Percentiles rank a stretch among this genome's conserved stretches.
Conservation (phyloP, 768 basidiomycete species). For the Pleurotus tuber-regium region DNA sequence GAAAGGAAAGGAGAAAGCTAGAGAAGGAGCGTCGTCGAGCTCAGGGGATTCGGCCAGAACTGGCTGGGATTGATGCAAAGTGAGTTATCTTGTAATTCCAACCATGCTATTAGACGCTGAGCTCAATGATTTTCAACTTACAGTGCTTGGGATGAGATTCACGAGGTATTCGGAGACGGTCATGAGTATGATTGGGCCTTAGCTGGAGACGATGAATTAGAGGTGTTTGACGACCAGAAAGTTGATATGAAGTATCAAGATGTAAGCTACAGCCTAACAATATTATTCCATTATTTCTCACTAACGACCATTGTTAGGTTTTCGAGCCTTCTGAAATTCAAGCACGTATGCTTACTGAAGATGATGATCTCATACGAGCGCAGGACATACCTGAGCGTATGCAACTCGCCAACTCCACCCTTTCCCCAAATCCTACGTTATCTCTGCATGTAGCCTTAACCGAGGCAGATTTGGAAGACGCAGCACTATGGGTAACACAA, state of each 20-base stretch:
- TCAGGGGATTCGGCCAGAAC: conserved; percentile 61
- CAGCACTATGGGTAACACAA: conserved; percentile 85
- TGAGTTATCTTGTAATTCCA: conserved; percentile 38
- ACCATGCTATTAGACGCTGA: no score
- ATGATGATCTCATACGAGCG: conserved; percentile 88
- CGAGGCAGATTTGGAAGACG: conserved; percentile 72
- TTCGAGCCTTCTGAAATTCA: conserved; percentile 98
- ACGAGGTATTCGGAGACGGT: conserved; percentile 95
- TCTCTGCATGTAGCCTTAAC: conserved; percentile 62
- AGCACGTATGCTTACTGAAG: conserved; percentile 84
- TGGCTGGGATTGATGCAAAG: conserved; percentile 82
- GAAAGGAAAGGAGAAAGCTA: conserved; percentile 60
- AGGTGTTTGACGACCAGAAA: conserved; percentile 50
- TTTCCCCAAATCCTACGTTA: conserved; percentile 64
- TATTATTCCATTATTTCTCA: conserved; percentile 12
- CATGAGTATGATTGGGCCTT: conserved; percentile 96
- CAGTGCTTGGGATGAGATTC: conserved; percentile 94
- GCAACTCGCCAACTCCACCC: conserved; percentile 84
- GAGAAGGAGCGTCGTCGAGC: conserved; percentile 69
- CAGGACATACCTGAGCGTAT: conserved; percentile 94
- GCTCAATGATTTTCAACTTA: no score
- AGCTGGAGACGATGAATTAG: conserved; percentile 70
- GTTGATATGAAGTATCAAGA: conserved; percentile 83
- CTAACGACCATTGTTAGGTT: conserved; percentile 51
- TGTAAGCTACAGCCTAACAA: conserved; percentile 44